Evolutionary conservation across 257 asterid genomes (phyloP).

Genomic region (Plantago elongata): DNA sequence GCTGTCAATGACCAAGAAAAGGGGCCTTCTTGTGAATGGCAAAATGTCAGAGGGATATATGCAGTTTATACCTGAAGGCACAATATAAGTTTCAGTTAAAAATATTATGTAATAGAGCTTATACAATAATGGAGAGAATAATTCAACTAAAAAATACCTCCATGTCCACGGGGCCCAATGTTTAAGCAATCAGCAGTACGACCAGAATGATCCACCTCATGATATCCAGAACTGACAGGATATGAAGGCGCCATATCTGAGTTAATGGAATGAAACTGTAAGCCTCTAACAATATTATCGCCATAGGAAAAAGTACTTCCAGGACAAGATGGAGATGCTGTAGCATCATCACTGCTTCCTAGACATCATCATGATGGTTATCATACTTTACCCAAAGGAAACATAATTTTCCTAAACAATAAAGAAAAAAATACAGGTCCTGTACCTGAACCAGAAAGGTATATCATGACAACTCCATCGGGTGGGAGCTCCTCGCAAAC

Average conservation of each 20-base stretch:
- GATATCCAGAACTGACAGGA: conserved; percentile 36
- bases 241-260: conserved; percentile 39
- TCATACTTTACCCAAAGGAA: conserved; percentile 18
- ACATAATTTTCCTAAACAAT: conserved; percentile 16
- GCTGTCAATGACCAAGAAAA: conserved; percentile 80
- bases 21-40: conserved; percentile 95
- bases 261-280: conserved; percentile 49
- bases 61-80: conserved; percentile 65
- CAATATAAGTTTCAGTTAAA: conserved; percentile 19
- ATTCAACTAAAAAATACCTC: conserved; percentile 39
- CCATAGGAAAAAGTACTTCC: conserved; percentile 43
- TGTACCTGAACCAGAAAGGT: conserved; percentile 78
- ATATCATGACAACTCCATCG: conserved; percentile 80
- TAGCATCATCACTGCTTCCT: conserved; percentile 48
- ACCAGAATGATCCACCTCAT: conserved; percentile 35
- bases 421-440: conserved; percentile 13
- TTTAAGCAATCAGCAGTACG: conserved; percentile 49
- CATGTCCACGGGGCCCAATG: conserved; percentile 71
- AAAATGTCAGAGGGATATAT: conserved; percentile 80
- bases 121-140: too few species aligned
- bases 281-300: conserved; percentile 48
- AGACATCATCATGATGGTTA: conserved; percentile 29
- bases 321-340: conserved; percentile 50
- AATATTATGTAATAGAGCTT: too few species aligned
- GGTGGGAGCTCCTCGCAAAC: conserved; percentile 90